These are phyloP conservation scores for Cordyceps tenuipes DNA, from an alignment of 2,329 filamentous ascomycete species.

Conservation along the genomic window DNA sequence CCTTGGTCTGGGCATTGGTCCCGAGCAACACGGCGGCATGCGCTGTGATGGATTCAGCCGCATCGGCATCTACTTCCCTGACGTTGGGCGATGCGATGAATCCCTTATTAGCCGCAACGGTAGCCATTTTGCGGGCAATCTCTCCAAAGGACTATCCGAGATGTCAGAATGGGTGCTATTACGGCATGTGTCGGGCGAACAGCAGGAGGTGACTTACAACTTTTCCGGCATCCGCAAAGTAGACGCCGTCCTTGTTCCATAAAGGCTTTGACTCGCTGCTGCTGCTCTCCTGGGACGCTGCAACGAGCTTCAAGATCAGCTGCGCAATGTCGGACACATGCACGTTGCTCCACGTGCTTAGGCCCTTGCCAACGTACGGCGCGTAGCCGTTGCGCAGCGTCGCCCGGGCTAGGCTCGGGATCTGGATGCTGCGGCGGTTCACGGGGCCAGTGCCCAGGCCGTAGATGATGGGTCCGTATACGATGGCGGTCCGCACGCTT, in stretches of 20 bases:
- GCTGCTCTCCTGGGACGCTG: slow-evolving; percentile 18
- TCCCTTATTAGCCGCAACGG: neutral
- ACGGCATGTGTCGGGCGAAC: neutral
- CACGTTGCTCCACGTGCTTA: slow-evolving; percentile 37
- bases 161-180: neutral
- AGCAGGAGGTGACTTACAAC: neutral
- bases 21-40: slow-evolving; percentile 5
- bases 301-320: slow-evolving; percentile 19
- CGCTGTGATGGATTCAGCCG: neutral
- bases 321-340: slow-evolving; percentile 34
- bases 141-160: neutral
- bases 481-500: slow-evolving; percentile 29
- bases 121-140: neutral
- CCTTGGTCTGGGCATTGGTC: slow-evolving; percentile 7
- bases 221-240: slow-evolving; percentile 16
- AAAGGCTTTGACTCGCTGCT: slow-evolving; percentile 11
- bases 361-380: slow-evolving; percentile 30
- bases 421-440: slow-evolving; percentile 38
- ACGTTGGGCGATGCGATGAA: neutral
- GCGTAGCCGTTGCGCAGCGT: slow-evolving; percentile 30
- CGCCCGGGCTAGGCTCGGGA: slow-evolving; percentile 29
- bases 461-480: slow-evolving; percentile 37
- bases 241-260: slow-evolving; percentile 27
- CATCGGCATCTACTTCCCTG: neutral
- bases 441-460: slow-evolving; percentile 34